phyloP scores from a whole-genome alignment of 2,329 filamentous ascomycete genomes.

The Neonectria magnoliae region DNA sequence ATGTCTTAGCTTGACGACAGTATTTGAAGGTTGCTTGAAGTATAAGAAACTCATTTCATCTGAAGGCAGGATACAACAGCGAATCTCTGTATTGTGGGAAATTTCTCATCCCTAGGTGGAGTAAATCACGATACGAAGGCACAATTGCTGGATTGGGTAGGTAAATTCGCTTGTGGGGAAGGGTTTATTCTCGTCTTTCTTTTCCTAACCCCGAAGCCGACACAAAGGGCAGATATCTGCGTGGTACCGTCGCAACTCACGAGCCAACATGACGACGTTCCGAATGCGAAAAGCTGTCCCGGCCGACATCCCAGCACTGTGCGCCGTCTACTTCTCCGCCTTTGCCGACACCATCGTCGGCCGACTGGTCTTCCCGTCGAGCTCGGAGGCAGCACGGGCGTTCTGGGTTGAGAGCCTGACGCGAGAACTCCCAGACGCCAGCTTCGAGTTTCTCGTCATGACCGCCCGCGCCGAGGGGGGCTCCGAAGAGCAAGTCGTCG shows the following conservation, averaged over 20 bases:
- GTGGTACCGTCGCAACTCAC: background rate
- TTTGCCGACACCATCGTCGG: conserved; percentile 54
- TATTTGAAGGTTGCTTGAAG: background rate
- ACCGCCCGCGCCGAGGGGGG: conserved; percentile 43
- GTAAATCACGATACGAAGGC: background rate
- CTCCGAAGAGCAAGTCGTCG: conserved; percentile 46
- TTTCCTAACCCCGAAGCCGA: background rate
- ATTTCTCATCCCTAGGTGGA: background rate
- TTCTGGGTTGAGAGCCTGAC: conserved; percentile 50
- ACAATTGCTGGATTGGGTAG: conserved; percentile 8
- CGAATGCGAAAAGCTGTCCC: conserved; percentile 51
- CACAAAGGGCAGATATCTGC: background rate
- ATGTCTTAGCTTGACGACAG: background rate
- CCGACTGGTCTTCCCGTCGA: conserved; percentile 49
- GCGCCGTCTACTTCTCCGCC: conserved; percentile 56
- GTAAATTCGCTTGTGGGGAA: conserved; percentile 6
- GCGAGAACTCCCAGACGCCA: conserved; percentile 53
- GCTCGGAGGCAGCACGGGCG: conserved; percentile 33
- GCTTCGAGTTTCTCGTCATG: conserved; percentile 53
- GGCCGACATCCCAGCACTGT: conserved; percentile 53
- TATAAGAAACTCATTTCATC: background rate
- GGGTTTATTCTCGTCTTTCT: background rate
- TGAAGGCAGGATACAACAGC: background rate
- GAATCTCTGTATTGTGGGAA: background rate
- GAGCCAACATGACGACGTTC: conserved; percentile 34